phyloP scores from a whole-genome alignment of 2,329 filamentous ascomycete species.

The Alternaria arbusti region DNA sequence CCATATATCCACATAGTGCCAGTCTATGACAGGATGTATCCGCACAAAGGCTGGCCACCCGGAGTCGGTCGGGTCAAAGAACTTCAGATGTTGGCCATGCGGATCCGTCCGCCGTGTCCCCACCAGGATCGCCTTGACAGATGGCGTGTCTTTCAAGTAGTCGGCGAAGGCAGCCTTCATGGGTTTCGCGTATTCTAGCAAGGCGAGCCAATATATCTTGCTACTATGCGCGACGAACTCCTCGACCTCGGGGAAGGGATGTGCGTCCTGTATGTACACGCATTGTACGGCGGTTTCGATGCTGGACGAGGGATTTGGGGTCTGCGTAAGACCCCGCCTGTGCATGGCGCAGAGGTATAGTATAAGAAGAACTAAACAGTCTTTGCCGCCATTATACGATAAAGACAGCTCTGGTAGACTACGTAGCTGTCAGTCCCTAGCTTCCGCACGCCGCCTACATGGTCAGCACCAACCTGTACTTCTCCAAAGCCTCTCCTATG shows the following conservation, averaged over 20 bases:
- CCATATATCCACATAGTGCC: slow-evolving; percentile 97
- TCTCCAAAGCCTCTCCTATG: slow-evolving; percentile 74
- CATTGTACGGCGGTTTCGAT: slow-evolving; percentile 66
- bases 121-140: slow-evolving; percentile 80
- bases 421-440: slow-evolving; percentile 26
- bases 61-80: slow-evolving; percentile 86
- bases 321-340: slow-evolving; percentile 36
- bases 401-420: slow-evolving; percentile 82
- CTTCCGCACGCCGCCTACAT: slow-evolving; percentile 3
- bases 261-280: slow-evolving; percentile 85
- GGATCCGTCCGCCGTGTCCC: slow-evolving; percentile 92
- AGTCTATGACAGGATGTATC: slow-evolving; percentile 94
- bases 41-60: slow-evolving; percentile 94
- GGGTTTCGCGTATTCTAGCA: slow-evolving; percentile 75
- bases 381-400: slow-evolving; percentile 97
- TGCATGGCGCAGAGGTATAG: slow-evolving; percentile 75
- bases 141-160: slow-evolving; percentile 71
- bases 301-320: slow-evolving; percentile 25
- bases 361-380: slow-evolving; percentile 90
- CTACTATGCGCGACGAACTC: slow-evolving; percentile 76
- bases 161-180: slow-evolving; percentile 82
- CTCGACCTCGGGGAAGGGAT: slow-evolving; percentile 87
- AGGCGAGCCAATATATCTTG: slow-evolving; percentile 73
- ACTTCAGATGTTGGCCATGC: slow-evolving; percentile 77
- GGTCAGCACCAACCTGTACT: slow-evolving; percentile 69